Evolutionary conservation across 192 early-diverging fungal genomes (phyloP), one percentile per base, ranked within the genome.

Genomic region (Linnemannia elongata): DNA sequence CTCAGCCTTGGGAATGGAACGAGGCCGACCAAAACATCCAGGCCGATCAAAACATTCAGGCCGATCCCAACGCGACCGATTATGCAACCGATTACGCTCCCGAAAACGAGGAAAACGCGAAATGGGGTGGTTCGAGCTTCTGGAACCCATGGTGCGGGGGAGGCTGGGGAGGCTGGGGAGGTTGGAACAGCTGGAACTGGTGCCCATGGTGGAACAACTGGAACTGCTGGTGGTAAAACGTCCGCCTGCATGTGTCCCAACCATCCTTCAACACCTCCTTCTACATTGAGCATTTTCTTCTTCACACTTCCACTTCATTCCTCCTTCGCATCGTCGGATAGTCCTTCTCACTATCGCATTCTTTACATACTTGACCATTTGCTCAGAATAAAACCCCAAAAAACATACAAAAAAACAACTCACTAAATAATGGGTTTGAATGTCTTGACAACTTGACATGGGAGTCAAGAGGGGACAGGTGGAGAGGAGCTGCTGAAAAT

Each of bases 81-180:
- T 49, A 49, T 15, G 49, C 49, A 18, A 18, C 49, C 20, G 49
- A 52, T 22, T 15, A 52, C 17, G 17, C 18, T 52, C 38, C 38
- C 38, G 38, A 39, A 39, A 39, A 39, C 38, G 38, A 39, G 38
- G 49, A 52, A 18, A 52, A 52, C 49, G 15, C 49, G 5, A 52
- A 52, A 18, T 52, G 49, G 49, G 49, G 49, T 18, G 49, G 49
- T 27, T 55, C 60, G 39, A 13, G 74, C 3, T 75, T 24, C 15
- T 42, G 73, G 54, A 55, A 55, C 55, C 55, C 55, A 1, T 39
- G 72, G 27, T 18, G 47, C 8, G 60, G 74, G 74, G 74, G 74
- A 5, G 15, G 74, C 17, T 49, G 74, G 36, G 42, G 42, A 0
- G 13, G 13, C 44, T 39, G 38, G 0, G 38, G 38, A 39, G 38